These are phyloP conservation scores for Fusarium sublunatum DNA, from an alignment of 2,329 filamentous ascomycete species.

Conservation along the genomic window DNA sequence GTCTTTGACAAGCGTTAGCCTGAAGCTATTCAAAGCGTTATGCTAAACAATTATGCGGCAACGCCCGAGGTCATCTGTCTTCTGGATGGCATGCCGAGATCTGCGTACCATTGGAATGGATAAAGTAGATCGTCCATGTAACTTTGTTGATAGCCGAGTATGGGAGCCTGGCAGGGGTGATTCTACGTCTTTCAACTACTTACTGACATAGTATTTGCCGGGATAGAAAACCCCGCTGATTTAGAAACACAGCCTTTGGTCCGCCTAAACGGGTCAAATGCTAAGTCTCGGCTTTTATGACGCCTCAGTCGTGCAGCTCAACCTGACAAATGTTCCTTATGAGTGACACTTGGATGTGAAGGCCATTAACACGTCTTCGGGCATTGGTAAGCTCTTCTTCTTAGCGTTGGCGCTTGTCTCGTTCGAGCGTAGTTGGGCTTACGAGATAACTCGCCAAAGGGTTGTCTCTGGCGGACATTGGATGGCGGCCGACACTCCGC, in stretches of 20 bases:
- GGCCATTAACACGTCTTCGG: slow-evolving; percentile 32
- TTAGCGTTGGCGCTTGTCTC: slow-evolving; percentile 38
- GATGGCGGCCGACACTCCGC: slow-evolving; percentile 43
- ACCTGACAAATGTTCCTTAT: slow-evolving; percentile 12
- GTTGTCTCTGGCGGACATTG: slow-evolving; percentile 37
- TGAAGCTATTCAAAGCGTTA: slow-evolving; percentile 3
- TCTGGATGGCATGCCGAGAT: slow-evolving; percentile 4
- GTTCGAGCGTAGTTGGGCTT: slow-evolving; percentile 39
- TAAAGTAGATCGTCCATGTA: slow-evolving; percentile 12
- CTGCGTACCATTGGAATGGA: slow-evolving; percentile 8
- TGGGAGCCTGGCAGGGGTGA: slow-evolving; percentile 14
- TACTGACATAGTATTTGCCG: neutral
- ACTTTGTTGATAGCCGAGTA: slow-evolving; percentile 20
- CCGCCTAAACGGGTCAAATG: slow-evolving; percentile 32
- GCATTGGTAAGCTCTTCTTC: slow-evolving; percentile 18
- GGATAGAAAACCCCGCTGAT: slow-evolving; percentile 5
- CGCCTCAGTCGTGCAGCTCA: slow-evolving; percentile 15
- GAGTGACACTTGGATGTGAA: slow-evolving; percentile 16
- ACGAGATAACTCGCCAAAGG: slow-evolving; percentile 35
- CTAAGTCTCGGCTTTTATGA: slow-evolving; percentile 10
- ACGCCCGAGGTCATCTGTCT: slow-evolving; percentile 12
- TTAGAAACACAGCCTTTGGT: slow-evolving; percentile 8
- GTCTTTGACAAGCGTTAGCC: neutral
- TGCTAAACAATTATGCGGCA: slow-evolving; percentile 33
- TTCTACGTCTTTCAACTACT: slow-evolving; percentile 10